A percentile compares a stretch with the other conserved stretches of the same genome.
Evolutionary conservation across 495 filamentous ascomycete genomes (phyloP).

Genomic region (Aspergillus saccharolyticus): DNA sequence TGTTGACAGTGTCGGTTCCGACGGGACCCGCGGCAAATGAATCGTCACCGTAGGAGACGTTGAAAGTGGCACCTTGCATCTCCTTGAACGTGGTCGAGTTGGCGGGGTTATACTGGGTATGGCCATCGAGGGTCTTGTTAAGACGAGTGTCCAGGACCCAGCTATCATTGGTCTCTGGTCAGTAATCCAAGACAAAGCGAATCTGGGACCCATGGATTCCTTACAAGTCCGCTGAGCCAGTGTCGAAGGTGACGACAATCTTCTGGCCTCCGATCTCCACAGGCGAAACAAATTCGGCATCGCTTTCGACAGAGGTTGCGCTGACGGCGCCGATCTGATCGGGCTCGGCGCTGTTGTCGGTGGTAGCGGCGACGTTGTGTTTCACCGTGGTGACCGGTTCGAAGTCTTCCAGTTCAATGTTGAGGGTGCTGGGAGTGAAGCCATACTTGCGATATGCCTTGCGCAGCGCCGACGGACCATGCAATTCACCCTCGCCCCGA

Average conservation of each 20-base stretch:
- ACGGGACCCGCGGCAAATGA: conserved; percentile 62
- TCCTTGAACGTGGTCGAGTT: conserved; percentile 52
- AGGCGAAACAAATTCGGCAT: conserved; percentile 65
- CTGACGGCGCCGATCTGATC: conserved; percentile 52
- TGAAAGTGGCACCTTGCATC: conserved; percentile 49
- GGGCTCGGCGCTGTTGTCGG: conserved; percentile 16
- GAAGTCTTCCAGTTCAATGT: conserved; percentile 32
- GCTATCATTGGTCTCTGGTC: conserved; percentile 23
- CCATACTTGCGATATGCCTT: conserved; percentile 63
- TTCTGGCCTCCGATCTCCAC: conserved; percentile 70
- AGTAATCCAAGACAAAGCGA: neutral
- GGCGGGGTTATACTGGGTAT: conserved; percentile 57
- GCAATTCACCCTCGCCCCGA: conserved; percentile 47
- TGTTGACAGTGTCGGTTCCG: conserved; percentile 66
- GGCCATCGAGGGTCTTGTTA: conserved; percentile 37
- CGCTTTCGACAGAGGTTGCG: conserved; percentile 56
- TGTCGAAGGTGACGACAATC: conserved; percentile 75
- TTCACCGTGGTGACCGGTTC: conserved; percentile 26
- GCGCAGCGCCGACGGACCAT: conserved; percentile 53
- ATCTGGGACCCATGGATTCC: conserved; percentile 13
- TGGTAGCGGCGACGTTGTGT: conserved; percentile 15
- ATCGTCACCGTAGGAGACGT: conserved; percentile 71
- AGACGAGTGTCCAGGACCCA: conserved; percentile 76
- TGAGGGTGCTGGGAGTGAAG: conserved; percentile 30
- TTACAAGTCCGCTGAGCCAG: conserved; percentile 77